Evolutionary conservation across 768 basidiomycete species (phyloP).

Genomic region (Boletales sp.): DNA sequence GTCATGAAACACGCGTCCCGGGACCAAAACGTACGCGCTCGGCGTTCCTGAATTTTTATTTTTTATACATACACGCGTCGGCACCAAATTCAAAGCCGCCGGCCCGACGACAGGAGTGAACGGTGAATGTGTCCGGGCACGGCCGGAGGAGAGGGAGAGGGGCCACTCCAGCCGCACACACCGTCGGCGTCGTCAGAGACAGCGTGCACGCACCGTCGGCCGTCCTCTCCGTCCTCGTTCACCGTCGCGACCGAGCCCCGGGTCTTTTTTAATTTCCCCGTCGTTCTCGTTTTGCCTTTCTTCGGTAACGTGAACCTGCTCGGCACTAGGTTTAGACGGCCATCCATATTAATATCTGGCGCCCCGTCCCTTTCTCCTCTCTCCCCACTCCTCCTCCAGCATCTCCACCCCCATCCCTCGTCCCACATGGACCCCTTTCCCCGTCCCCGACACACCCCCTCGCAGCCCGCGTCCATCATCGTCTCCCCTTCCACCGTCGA

Average conservation of each 20-base stretch:
- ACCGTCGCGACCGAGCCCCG: not conserved
- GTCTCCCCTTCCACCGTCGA: constrained; percentile 24
- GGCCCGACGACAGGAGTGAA: constrained; percentile 25
- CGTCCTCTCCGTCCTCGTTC: not conserved
- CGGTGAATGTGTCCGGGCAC: constrained; percentile 21
- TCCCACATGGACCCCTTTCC: constrained; percentile 36
- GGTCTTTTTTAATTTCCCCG: constrained; percentile 11
- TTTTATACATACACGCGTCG: constrained; percentile 20
- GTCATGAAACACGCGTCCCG: constrained; percentile 2
- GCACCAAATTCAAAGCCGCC: constrained; percentile 32
- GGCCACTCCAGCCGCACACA: constrained; percentile 13
- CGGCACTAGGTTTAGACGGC: constrained; percentile 27
- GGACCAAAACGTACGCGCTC: not conserved
- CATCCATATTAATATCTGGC: constrained; percentile 25
- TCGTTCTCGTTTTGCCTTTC: constrained; percentile 18
- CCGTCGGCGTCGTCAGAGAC: constrained; percentile 5
- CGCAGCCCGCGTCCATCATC: constrained; percentile 18
- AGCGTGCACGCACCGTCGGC: not conserved
- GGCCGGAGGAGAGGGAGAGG: constrained; percentile 17
- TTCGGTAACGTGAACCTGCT: constrained; percentile 23
- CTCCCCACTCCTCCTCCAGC: not conserved
- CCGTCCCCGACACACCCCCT: constrained; percentile 20
- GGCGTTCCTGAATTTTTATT: constrained; percentile 1
- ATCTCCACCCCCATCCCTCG: not conserved
- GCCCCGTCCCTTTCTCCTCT: not conserved